phyloP scores from a whole-genome alignment of 352 stramenopile species.

The Globisporangium irregulare region DNA sequence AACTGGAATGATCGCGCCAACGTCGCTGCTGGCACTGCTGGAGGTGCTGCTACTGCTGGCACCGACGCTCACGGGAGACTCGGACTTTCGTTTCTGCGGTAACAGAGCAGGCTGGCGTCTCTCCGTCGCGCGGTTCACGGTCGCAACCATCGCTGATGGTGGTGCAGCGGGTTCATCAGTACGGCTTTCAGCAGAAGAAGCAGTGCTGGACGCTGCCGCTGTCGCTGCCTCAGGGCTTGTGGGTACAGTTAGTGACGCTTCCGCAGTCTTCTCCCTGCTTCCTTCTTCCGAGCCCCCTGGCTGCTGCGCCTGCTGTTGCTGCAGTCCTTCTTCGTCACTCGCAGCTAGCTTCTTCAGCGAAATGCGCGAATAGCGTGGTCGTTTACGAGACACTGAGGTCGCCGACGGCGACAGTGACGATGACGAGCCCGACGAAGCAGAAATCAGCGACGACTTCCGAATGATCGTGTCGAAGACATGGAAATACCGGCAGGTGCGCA shows the following conservation, averaged over 20 bases:
- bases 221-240: background rate
- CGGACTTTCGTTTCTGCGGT: constrained; percentile 5
- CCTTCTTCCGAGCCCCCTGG: background rate
- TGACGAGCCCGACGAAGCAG: constrained; percentile 11
- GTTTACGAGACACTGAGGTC: background rate
- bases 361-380: background rate
- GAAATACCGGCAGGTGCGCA: constrained; percentile 70
- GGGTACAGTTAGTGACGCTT: no score
- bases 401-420: background rate
- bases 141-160: background rate
- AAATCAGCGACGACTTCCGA: constrained; percentile 20
- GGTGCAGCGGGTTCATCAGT: background rate
- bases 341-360: background rate
- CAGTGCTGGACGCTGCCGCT: background rate
- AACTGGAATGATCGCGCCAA: background rate
- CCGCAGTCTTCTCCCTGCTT: background rate
- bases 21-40: background rate
- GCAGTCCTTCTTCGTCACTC: background rate
- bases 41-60: background rate
- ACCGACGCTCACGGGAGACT: background rate
- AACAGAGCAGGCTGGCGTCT: background rate
- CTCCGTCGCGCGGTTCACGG: constrained; percentile 2
- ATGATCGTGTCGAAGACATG: constrained; percentile 63
- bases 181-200: background rate
- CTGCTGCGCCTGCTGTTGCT: background rate